Evolutionary conservation across 495 filamentous ascomycete species (phyloP), one percentile per base, ranked within the genome.

Genomic region (Lasiosphaeriaceae sp.): DNA sequence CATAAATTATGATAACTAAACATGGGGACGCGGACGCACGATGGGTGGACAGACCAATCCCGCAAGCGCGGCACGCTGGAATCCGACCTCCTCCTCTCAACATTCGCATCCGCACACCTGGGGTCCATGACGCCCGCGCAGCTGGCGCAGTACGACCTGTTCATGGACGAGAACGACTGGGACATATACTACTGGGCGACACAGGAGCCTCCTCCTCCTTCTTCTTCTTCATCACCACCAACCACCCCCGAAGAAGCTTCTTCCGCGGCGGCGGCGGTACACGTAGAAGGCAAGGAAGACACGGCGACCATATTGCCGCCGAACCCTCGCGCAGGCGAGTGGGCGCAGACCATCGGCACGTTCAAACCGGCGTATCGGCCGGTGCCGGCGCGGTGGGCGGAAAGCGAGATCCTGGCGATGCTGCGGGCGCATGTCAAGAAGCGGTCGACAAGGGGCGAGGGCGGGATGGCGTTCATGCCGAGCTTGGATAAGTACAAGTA

Each of bases 101-200:
- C 94, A 59, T 98, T 98, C 70, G 95, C 94, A 41, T 85, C 94
- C 58, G 75, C 77, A 39, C 78, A 94, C 71, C 84, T 98, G 12
- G 65, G 74, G 11, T 70, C 73, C 46, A 96, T 98, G 93, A 80
- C 79, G 0, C 73, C 74, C 3, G 73, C 77, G 48, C 90, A 93
- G 65, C 82, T 98, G 54, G 68, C 81, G 57, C 84, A 95, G 71
- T 97, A 92, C 76, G 95, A 97, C 71, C 75, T 80, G 16, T 97
- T 98, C 80, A 84, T 98, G 47, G 94, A 98, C 75, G 94, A 98
- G 72, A 97, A 97, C 69, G 94, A 98, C 73, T 98, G 94, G 94
- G 94, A 98, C 70, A 97, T 98, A 57, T 98, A 98, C 78, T 98
- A 98, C 81, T 98, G 94, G 94, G 90, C 91, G 0, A 98, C 95